A percentile compares a stretch with the other conserved stretches of the same genome.
Evolutionary conservation across 345 rosid species (phyloP).

Genomic region (Hypericum androsaemum): DNA sequence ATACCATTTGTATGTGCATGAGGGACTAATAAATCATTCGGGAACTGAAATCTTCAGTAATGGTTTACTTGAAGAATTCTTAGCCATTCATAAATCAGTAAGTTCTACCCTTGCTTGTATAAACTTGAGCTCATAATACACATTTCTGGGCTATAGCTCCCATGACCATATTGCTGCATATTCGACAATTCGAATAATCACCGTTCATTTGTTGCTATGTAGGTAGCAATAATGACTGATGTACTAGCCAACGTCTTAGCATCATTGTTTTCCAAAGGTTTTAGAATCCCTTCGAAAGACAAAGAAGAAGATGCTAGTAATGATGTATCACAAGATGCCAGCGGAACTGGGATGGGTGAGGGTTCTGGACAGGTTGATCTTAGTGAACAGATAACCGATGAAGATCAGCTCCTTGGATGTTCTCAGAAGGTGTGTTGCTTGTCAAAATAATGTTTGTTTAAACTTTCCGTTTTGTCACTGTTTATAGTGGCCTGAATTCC

Average conservation of each 20-base stretch:
- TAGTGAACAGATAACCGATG: constrained; percentile 80
- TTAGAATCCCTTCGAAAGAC: constrained; percentile 49
- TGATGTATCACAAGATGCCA: constrained; percentile 43
- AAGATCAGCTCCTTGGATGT: constrained; percentile 72
- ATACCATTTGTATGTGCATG: constrained; percentile 36
- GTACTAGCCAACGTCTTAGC: constrained; percentile 65
- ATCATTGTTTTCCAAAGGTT: constrained; percentile 67
- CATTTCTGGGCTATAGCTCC: neutral
- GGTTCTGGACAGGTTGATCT: constrained; percentile 76
- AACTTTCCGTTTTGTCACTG: neutral
- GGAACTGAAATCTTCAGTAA: constrained; percentile 20
- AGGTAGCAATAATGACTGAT: constrained; percentile 68
- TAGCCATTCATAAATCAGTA: constrained; percentile 62
- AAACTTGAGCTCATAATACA: neutral
- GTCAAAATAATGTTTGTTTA: neutral
- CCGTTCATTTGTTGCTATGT: constrained; percentile 14
- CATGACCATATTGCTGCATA: neutral
- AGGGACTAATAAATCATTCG: constrained; percentile 34
- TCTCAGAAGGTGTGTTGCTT: constrained; percentile 44
- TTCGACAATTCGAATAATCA: neutral
- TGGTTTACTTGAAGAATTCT: constrained; percentile 52
- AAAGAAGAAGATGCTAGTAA: constrained; percentile 43
- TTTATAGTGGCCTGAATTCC: neutral
- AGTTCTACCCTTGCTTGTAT: constrained; percentile 12
- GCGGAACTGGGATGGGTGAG: constrained; percentile 92